Conservation (phyloP, 2,329 filamentous ascomycete genomes). For the Alternaria sp. region DNA sequence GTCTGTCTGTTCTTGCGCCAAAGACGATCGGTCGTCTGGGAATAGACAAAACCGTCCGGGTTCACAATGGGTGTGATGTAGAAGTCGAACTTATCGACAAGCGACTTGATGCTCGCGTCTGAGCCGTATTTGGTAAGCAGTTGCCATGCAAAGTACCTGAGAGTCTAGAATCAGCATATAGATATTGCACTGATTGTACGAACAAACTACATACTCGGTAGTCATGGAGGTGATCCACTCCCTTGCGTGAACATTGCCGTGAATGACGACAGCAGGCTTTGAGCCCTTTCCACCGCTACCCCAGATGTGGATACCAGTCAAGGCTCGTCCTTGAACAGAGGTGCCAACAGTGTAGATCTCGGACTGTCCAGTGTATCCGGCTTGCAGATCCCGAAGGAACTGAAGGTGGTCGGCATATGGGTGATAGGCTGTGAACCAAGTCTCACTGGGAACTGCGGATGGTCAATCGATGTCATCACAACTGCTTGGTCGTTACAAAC, state of each 20-base stretch:
- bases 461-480: constrained; percentile 8
- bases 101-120: constrained; percentile 43
- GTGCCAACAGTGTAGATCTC: constrained; percentile 46
- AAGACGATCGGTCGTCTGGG: constrained; percentile 51
- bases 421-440: constrained; percentile 51
- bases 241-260: constrained; percentile 48
- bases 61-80: constrained; percentile 42
- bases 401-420: constrained; percentile 46
- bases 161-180: background rate
- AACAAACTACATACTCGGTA: constrained; percentile 21
- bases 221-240: constrained; percentile 51
- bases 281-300: constrained; percentile 48
- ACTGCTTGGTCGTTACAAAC: constrained; percentile 22
- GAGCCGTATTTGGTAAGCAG: constrained; percentile 47
- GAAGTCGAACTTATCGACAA: constrained; percentile 50
- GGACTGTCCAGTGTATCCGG: constrained; percentile 42
- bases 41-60: constrained; percentile 48
- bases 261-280: constrained; percentile 47
- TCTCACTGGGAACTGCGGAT: constrained; percentile 39
- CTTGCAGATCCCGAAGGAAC: constrained; percentile 47
- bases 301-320: constrained; percentile 52
- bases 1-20: constrained; percentile 54
- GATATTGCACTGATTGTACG: background rate
- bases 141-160: constrained; percentile 46
- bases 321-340: constrained; percentile 43